Evolutionary conservation across 306 rosid genomes (phyloP).

Genomic region (Senna tora): DNA sequence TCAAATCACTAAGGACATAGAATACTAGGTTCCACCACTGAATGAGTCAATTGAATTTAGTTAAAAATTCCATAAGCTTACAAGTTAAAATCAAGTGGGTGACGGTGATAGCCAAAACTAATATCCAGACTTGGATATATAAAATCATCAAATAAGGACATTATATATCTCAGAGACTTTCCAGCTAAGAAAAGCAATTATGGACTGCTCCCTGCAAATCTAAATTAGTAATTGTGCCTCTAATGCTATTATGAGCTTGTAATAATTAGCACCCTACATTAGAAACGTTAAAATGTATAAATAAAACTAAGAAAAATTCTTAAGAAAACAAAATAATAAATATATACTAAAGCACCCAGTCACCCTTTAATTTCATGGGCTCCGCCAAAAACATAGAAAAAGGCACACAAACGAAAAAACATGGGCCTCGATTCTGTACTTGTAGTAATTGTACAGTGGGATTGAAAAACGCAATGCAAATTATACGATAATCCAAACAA

Average conservation of each 20-base stretch:
- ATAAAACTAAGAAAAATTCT: slow-evolving; percentile 26
- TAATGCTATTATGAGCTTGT: not conserved
- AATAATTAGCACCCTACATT: not conserved
- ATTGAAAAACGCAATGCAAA: slow-evolving; percentile 21
- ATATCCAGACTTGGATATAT: not conserved
- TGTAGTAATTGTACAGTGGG: slow-evolving; percentile 28
- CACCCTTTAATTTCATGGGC: slow-evolving; percentile 29
- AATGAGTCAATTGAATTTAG: slow-evolving; percentile 19
- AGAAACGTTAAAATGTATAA: not conserved
- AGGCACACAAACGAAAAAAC: slow-evolving; percentile 16
- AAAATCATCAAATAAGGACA: not conserved
- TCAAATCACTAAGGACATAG: slow-evolving; percentile 16
- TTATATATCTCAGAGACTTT: slow-evolving; percentile 11
- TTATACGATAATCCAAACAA: slow-evolving; percentile 21
- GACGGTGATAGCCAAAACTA: slow-evolving; percentile 33
- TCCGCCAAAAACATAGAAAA: slow-evolving; percentile 22
- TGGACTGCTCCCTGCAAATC: slow-evolving; percentile 12
- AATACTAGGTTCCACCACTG: slow-evolving; percentile 19
- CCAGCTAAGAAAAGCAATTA: slow-evolving; percentile 29
- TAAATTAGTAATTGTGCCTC: not conserved
- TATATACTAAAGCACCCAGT: slow-evolving; percentile 12
- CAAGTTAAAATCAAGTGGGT: slow-evolving; percentile 18
- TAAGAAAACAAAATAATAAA: slow-evolving; percentile 18
- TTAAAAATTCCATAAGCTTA: slow-evolving; percentile 5
- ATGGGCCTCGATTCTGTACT: slow-evolving; percentile 31